Evolutionary conservation across 2,329 filamentous ascomycete genomes (phyloP).

Genomic region (Cladosporium colombiae): DNA sequence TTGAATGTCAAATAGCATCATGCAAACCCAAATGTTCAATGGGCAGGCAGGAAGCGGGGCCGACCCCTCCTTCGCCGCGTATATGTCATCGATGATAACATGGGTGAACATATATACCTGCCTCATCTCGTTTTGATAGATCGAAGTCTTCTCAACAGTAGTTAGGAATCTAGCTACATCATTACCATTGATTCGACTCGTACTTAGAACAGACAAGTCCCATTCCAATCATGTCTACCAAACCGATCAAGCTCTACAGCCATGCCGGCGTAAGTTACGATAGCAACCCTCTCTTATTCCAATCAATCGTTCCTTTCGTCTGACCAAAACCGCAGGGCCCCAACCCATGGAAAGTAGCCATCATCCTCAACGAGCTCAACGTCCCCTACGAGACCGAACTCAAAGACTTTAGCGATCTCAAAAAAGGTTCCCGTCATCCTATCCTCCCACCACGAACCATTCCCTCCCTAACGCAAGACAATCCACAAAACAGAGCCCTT

Average conservation of each 20-base stretch:
- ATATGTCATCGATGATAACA: not conserved
- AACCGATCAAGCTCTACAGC: constrained; percentile 34
- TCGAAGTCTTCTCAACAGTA: not conserved
- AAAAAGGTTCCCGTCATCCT: constrained; percentile 28
- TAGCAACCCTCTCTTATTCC: not conserved
- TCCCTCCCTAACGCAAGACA: not conserved
- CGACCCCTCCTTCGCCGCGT: not conserved
- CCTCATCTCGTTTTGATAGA: no score
- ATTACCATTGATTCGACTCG: not conserved
- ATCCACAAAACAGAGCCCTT: constrained; percentile 33
- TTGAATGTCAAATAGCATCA: not conserved
- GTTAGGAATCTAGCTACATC: not conserved
- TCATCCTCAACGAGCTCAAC: constrained; percentile 48
- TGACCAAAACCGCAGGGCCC: constrained; percentile 31
- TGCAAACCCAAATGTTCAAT: not conserved
- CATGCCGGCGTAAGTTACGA: constrained; percentile 26
- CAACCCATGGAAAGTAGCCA: constrained; percentile 48
- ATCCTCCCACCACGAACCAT: not conserved
- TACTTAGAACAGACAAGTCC: not conserved
- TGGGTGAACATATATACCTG: not conserved
- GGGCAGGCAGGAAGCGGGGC: not conserved
- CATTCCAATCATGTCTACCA: constrained; percentile 15
- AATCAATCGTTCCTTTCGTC: not conserved
- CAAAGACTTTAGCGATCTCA: constrained; percentile 43
- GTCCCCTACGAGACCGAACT: constrained; percentile 43